Base-by-base conservation (phyloP, 768 basidiomycete species). In the Lentinula sp. region DNA sequence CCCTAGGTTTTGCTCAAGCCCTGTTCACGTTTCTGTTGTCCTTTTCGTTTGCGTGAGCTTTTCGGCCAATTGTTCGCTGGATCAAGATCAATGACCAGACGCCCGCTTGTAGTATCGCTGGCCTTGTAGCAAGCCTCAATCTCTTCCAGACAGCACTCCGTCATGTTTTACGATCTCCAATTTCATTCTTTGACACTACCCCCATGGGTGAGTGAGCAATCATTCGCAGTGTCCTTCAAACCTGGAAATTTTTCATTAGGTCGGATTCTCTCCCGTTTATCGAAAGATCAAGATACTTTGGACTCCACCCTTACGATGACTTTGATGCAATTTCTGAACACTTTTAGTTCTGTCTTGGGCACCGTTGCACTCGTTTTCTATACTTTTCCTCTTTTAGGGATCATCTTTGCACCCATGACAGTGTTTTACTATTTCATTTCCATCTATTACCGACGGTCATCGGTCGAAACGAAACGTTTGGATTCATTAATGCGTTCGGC, bases 181-280 rank as follows among this genome's bases (percentile, higher is more conserved):
- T 78, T 0, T 81, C 85, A 2, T 90, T 89, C 74, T 90, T 89
- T 66, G 90, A 91, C 66, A 86, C 86, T 0, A 90, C 88, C 0
- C 86, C 86, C 0, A 79, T 86, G 68, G 85, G 85, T 84, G 65
- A 43, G 73, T 62, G 13, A 32, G 51, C 4, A 3, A 35, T 23
- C 13, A 20, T 10, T 42, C 28, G 56, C n/a, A 16, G 33, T 37
- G 35, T 28, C 15, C 36, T 32, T 41, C 12, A 1, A 45, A 1
- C 48, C 50, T 35, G 46, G n/a, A 48, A 63, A 9, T 20, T 16
- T n/a, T n/a, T 41, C 12, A 1, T 15, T 15, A 85, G 86, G 85
- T 1, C 73, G 85, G 42, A 81, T 86, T 43, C 70, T 82, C 41
- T 84, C 84, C 1, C 74, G 82, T 4, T 69, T 87, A n/a, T 84